Conservation (phyloP, 148 eudicot species). For the Chenopodium quinoa region DNA sequence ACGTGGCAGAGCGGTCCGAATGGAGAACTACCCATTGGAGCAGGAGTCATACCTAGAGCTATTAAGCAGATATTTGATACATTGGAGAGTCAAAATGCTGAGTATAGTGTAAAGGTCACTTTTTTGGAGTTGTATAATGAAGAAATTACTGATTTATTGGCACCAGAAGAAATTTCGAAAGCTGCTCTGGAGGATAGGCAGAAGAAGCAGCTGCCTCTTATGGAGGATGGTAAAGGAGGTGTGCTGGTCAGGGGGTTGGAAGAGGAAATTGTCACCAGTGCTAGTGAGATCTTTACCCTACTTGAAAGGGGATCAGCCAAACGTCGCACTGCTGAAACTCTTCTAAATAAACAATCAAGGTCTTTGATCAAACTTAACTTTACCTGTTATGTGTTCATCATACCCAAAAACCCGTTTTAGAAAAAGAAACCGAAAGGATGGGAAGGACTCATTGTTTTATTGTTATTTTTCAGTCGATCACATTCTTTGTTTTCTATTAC, state of each 20-base stretch:
- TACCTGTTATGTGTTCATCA: not conserved
- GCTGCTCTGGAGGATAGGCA: slow-evolving; percentile 71
- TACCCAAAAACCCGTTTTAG: no score
- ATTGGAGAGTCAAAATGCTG: slow-evolving; percentile 87
- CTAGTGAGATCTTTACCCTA: slow-evolving; percentile 79
- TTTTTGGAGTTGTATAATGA: slow-evolving; percentile 94
- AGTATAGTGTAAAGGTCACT: slow-evolving; percentile 94
- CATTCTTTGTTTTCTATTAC: slow-evolving; percentile 92
- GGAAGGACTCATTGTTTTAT: not conserved
- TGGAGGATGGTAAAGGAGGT: slow-evolving; percentile 98
- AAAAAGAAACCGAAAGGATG: not conserved
- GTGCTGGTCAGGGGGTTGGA: slow-evolving; percentile 91
- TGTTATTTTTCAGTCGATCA: slow-evolving; percentile 62
- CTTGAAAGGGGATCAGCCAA: slow-evolving; percentile 96
- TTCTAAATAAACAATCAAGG: slow-evolving; percentile 92
- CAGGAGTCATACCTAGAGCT: slow-evolving; percentile 97
- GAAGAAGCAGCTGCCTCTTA: slow-evolving; percentile 81
- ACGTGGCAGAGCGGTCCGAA: slow-evolving; percentile 62
- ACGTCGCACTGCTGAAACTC: slow-evolving; percentile 94
- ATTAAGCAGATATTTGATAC: slow-evolving; percentile 93
- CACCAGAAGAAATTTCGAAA: slow-evolving; percentile 82
- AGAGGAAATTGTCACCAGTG: slow-evolving; percentile 93
- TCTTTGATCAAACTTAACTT: slow-evolving; percentile 11
- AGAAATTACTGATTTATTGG: slow-evolving; percentile 94
- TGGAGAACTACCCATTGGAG: slow-evolving; percentile 84